These are phyloP conservation scores for Blastobotrys capitulatus DNA, from an alignment of 1,139 yeast genomes.

Conservation along the genomic window DNA sequence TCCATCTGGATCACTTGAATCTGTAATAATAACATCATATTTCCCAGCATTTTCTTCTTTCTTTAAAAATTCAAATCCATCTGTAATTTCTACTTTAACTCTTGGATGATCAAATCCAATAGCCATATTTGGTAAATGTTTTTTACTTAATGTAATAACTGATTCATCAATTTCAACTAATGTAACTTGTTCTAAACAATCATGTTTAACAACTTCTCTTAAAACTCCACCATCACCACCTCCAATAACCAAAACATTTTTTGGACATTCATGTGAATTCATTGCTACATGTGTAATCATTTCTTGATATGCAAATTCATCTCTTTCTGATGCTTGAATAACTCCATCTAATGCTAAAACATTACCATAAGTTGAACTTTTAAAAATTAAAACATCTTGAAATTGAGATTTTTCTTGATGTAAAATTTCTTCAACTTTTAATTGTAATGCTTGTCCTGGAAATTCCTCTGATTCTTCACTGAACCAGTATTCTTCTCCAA, in stretches of 20 bases:
- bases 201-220: conserved; percentile 87
- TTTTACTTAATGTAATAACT: conserved; percentile 74
- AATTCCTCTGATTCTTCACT: conserved; percentile 81
- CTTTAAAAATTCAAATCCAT: conserved; percentile 85
- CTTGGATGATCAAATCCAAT: conserved; percentile 74
- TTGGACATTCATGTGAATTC: conserved; percentile 87
- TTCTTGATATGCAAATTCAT: conserved; percentile 92
- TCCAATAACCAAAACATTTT: conserved; percentile 83
- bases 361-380: conserved; percentile 83
- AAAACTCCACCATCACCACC: conserved; percentile 98
- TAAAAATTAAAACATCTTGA: conserved; percentile 85
- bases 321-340: conserved; percentile 90
- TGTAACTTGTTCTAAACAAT: conserved; percentile 75
- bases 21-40: conserved; percentile 88
- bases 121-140: conserved; percentile 81
- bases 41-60: conserved; percentile 50
- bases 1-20: conserved; percentile 95
- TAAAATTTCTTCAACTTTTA: conserved; percentile 73
- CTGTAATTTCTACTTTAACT: conserved; percentile 78
- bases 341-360: conserved; percentile 88
- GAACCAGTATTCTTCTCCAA: conserved; percentile 71
- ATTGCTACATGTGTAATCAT: conserved; percentile 89
- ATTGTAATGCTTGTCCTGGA: conserved; percentile 93
- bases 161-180: conserved; percentile 90
- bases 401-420: conserved; percentile 77